A percentile compares a stretch with the other conserved stretches of the same genome.
Evolutionary conservation across 2,329 filamentous ascomycete genomes (phyloP).

Genomic region (Pseudocercospora cruenta): DNA sequence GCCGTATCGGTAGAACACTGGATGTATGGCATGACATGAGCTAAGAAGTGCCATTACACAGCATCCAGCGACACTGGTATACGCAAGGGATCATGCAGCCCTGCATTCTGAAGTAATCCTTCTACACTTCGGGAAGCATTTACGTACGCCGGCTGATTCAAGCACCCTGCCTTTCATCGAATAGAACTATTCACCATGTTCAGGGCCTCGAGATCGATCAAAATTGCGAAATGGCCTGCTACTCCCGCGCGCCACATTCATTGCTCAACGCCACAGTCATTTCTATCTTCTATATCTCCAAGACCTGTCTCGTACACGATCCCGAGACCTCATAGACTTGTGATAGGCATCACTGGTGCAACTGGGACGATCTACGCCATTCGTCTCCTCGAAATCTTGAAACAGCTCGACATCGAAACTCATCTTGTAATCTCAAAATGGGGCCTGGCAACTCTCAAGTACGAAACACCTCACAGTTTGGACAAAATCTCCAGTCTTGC

Average conservation of each 20-base stretch:
- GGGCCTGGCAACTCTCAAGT: conserved; percentile 47
- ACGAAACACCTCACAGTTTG: conserved; percentile 12
- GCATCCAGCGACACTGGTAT: not conserved
- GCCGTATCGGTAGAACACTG: not conserved
- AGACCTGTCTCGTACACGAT: too few relatives aligned
- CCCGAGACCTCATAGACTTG: conserved; percentile 39
- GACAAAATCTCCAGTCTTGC: conserved; percentile 11
- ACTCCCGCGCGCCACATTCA: too few relatives aligned
- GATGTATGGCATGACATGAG: not conserved
- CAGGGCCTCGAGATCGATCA: too few relatives aligned
- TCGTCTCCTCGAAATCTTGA: conserved; percentile 46
- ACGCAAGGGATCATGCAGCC: too few relatives aligned
- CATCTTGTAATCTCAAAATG: conserved; percentile 51
- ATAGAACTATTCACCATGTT: too few relatives aligned
- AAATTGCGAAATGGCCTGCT: too few relatives aligned
- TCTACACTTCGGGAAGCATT: too few relatives aligned
- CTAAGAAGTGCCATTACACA: not conserved
- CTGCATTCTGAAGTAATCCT: too few relatives aligned
- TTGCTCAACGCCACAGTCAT: too few relatives aligned
- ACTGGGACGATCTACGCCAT: conserved; percentile 53
- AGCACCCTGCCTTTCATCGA: too few relatives aligned
- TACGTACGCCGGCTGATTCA: too few relatives aligned
- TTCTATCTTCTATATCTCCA: too few relatives aligned
- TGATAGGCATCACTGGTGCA: conserved; percentile 56
- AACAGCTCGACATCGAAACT: conserved; percentile 51